Conservation (phyloP, 192 early-diverging fungal species). For the Gaertneriomyces sp. region DNA sequence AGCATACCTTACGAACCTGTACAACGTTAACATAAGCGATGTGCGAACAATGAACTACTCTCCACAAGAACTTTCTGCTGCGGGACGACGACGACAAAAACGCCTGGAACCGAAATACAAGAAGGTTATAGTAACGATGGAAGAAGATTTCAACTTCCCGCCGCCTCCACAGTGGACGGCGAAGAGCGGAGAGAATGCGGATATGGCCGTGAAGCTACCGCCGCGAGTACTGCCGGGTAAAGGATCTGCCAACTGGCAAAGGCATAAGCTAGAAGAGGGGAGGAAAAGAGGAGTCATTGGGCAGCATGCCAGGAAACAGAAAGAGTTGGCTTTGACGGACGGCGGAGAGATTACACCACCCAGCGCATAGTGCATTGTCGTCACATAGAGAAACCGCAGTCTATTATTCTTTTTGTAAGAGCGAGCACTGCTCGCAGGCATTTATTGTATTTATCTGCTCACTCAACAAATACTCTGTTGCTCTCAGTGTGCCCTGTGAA, state of each 20-base stretch:
- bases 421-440: no score
- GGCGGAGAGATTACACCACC: no score
- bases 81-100: slow-evolving; percentile 11
- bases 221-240: slow-evolving; percentile 7
- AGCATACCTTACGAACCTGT: slow-evolving; percentile 79
- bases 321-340: no score
- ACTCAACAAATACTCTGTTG: no score
- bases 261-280: slow-evolving; percentile 24
- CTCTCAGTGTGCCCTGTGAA: no score
- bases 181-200: slow-evolving; percentile 1
- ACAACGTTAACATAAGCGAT: slow-evolving; percentile 75
- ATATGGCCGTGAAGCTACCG: slow-evolving; percentile 29
- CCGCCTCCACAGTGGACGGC: slow-evolving; percentile 30
- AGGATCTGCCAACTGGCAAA: slow-evolving; percentile 15
- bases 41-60: slow-evolving; percentile 86
- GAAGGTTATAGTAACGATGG: slow-evolving; percentile 69
- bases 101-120: slow-evolving; percentile 39
- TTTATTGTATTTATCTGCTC: no score
- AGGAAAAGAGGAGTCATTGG: slow-evolving; percentile 13
- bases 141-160: slow-evolving; percentile 65
- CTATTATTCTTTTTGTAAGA: no score
- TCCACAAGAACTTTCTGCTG: slow-evolving; percentile 40
- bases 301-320: neutral
- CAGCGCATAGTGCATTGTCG: no score
- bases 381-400: no score